Evolutionary conservation across 805 yeast genomes (phyloP), one percentile per base, ranked within the genome.

Genomic region (Teunomyces funiuensis): DNA sequence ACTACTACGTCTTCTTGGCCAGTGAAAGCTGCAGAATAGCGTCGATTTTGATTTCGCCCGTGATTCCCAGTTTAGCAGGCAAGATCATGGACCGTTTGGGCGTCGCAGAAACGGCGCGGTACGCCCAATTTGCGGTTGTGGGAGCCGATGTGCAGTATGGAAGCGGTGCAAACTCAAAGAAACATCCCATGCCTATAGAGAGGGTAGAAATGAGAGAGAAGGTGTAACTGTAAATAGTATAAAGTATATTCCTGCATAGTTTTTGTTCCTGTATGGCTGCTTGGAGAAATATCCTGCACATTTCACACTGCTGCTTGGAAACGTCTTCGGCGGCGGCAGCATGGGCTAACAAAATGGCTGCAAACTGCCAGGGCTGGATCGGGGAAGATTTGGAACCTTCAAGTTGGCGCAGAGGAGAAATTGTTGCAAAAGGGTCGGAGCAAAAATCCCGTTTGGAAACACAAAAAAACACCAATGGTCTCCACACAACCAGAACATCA

Each of bases 71-170:
- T 3, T 67, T 88, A 38, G 61, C 95, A 0, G 46, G 54, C 0
- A 61, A 65, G 8, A 65, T 88, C 4, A 66, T 91, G 13, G 83
- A 84, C 54, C 67, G 87, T 41, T 58, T 91, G 39, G 77, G 72
- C 9, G 95, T 88, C 2, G 54, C 53, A 5, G 33, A 47, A 1
- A 56, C 52, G 0, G 66, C 65, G 13, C 65, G 91, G 33, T 55
- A 65, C 1, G 29, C 71, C 5, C 65, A 68, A 2, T 73, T 49
- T 52, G 78, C 85, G 1, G 46, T 41, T 8, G 59, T 80, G 18
- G 90, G 88, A 0, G 62, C 70, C 0, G 96, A 88, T 56, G 41
- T 58, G 4, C 51, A 60, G 0, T 90, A 85, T 53, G 96, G 95
- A 4, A 44, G 46, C 6, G 71, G 71, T 25, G 77, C 79, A 2